These are phyloP conservation scores for Nothophoma quercina DNA, from an alignment of 2,329 filamentous ascomycete genomes.

Conservation along the genomic window DNA sequence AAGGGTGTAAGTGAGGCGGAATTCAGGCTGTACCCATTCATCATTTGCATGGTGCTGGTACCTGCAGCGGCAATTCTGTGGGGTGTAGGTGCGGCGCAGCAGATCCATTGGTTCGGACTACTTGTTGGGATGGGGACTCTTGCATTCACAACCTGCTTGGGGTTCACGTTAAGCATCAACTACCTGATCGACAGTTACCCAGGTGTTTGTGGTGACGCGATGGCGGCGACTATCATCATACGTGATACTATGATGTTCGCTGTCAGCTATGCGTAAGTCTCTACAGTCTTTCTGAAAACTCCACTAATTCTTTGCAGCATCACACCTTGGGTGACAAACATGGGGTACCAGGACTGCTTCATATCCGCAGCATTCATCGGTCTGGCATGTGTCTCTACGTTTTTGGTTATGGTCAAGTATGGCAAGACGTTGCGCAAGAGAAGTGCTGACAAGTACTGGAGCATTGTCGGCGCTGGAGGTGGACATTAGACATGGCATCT, in stretches of 20 bases:
- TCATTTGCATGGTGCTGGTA: constrained; percentile 51
- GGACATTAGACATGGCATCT: background rate
- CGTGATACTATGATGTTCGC: constrained; percentile 61
- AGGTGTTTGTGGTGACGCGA: constrained; percentile 58
- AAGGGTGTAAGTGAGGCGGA: constrained; percentile 52
- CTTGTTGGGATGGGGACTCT: constrained; percentile 56
- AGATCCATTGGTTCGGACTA: constrained; percentile 60
- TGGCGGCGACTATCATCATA: constrained; percentile 59
- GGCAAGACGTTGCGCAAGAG: constrained; percentile 52
- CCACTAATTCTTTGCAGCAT: constrained; percentile 29
- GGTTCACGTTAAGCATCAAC: constrained; percentile 53
- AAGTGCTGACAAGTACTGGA: constrained; percentile 44
- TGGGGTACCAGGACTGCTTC: constrained; percentile 55
- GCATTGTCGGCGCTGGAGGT: constrained; percentile 31
- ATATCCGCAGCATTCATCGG: constrained; percentile 54
- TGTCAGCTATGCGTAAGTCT: constrained; percentile 55
- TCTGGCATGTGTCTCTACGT: constrained; percentile 49
- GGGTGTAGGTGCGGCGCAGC: constrained; percentile 60
- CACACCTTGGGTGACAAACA: constrained; percentile 54
- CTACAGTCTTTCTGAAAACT: no score
- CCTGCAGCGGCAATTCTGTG: constrained; percentile 57
- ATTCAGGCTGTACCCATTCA: constrained; percentile 52
- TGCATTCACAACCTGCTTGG: constrained; percentile 42
- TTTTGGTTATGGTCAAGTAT: constrained; percentile 58
- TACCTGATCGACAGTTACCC: constrained; percentile 61